Percentiles rank a stretch among this genome's conserved stretches.
Conservation (phyloP, 345 rosid species). For the Eucalyptus marginata region DNA sequence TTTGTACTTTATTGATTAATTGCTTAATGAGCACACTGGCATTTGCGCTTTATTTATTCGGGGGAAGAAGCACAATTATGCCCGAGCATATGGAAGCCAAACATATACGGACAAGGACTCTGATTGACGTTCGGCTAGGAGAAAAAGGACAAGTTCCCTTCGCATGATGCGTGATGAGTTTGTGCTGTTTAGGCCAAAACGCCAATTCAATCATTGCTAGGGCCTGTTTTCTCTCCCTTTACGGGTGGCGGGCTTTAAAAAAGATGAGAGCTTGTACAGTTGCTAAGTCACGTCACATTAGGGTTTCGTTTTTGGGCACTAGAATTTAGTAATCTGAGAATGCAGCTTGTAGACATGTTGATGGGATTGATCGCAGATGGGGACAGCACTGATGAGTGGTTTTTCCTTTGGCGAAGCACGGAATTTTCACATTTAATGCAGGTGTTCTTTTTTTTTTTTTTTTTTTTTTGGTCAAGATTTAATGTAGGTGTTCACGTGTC, state of each 20-base stretch:
- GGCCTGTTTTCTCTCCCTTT: neutral
- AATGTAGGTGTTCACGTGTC: neutral
- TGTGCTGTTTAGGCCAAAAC: neutral
- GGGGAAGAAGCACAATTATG: neutral
- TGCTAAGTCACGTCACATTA: neutral
- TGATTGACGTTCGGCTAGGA: neutral
- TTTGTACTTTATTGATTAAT: neutral
- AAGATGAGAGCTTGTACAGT: neutral
- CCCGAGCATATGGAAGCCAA: conserved; percentile 22
- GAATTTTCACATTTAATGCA: neutral
- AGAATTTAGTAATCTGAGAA: neutral
- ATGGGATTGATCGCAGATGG: neutral
- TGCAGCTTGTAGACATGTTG: neutral
- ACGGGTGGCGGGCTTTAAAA: neutral
- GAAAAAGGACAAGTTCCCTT: neutral
- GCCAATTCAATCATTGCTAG: neutral
- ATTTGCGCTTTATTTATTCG: neutral
- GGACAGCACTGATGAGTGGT: neutral
- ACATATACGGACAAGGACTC: conserved; percentile 8
- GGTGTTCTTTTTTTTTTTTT: too few relatives aligned
- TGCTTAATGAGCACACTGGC: neutral
- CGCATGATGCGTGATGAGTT: neutral
- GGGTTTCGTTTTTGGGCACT: neutral
- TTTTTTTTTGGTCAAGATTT: too few relatives aligned
- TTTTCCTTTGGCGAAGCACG: neutral